Evolutionary conservation across 371 early-diverging fungal species (phyloP).

Genomic region (Smittium culicis): DNA sequence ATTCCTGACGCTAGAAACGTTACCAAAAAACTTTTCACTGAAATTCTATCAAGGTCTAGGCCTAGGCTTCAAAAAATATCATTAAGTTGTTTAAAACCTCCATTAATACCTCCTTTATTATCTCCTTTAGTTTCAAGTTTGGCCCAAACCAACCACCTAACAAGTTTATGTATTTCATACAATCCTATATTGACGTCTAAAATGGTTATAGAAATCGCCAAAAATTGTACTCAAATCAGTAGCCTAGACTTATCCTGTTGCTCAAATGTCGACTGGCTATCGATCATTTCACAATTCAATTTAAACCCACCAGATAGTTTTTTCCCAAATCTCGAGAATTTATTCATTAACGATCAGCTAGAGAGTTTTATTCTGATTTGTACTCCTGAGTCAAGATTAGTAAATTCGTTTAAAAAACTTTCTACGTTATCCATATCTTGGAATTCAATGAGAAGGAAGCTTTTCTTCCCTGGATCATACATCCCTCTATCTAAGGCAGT

Average conservation of each 20-base stretch:
- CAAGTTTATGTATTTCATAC: slow-evolving; percentile 7
- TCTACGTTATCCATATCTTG: slow-evolving; percentile 9
- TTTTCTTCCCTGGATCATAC: neutral
- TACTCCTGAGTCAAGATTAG: neutral
- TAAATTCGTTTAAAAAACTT: slow-evolving; percentile 1
- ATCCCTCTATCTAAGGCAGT: neutral
- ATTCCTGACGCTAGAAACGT: neutral
- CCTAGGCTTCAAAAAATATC: slow-evolving; percentile 1
- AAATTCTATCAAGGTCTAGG: neutral
- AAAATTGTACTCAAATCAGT: neutral
- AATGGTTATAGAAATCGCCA: slow-evolving; percentile 5
- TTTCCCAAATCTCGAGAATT: slow-evolving; percentile 8
- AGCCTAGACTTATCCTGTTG: slow-evolving; percentile 8
- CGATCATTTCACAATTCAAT: neutral
- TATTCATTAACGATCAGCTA: slow-evolving; percentile 8
- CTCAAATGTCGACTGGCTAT: slow-evolving; percentile 3
- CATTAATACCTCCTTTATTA: neutral
- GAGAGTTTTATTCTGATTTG: slow-evolving; percentile 1
- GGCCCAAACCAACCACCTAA: slow-evolving; percentile 2
- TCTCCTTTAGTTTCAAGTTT: neutral
- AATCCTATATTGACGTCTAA: neutral
- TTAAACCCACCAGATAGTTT: neutral
- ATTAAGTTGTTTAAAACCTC: neutral
- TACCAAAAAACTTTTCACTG: slow-evolving; percentile 5
- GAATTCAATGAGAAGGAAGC: slow-evolving; percentile 8